phyloP scores from a whole-genome alignment of 2,329 filamentous ascomycete species.

The Aureobasidium musti region DNA sequence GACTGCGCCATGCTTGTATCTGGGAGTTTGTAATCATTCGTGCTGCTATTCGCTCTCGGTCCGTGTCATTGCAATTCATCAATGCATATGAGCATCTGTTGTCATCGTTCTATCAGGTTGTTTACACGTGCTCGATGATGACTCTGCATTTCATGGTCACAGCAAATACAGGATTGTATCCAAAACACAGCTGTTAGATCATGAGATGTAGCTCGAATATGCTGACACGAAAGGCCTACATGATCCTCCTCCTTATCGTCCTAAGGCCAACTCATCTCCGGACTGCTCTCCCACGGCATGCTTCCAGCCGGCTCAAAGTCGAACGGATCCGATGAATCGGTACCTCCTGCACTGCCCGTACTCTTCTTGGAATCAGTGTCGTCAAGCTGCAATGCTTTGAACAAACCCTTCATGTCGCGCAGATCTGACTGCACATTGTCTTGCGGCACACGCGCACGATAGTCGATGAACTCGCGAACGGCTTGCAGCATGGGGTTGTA shows the following conservation, averaged over 20 bases:
- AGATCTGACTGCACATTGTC: constrained; percentile 36
- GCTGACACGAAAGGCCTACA: neutral
- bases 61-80: too few relatives aligned
- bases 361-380: constrained; percentile 32
- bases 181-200: neutral
- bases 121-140: neutral
- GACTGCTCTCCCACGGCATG: constrained; percentile 31
- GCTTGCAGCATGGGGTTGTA: constrained; percentile 72
- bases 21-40: neutral
- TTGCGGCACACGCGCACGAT: constrained; percentile 36
- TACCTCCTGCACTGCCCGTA: constrained; percentile 33
- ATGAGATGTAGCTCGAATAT: neutral
- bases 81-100: neutral
- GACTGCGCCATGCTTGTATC: neutral
- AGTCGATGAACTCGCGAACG: constrained; percentile 71
- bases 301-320: constrained; percentile 24
- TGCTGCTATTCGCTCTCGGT: too few relatives aligned
- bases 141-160: neutral
- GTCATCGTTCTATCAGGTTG: neutral
- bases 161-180: neutral
- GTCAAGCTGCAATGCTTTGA: constrained; percentile 44
- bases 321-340: constrained; percentile 32
- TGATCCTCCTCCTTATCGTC: neutral
- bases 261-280: constrained; percentile 30
- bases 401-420: constrained; percentile 43